Base-by-base conservation (phyloP, 2,329 filamentous ascomycete genomes). In the Trichoderma afroharzianum region DNA sequence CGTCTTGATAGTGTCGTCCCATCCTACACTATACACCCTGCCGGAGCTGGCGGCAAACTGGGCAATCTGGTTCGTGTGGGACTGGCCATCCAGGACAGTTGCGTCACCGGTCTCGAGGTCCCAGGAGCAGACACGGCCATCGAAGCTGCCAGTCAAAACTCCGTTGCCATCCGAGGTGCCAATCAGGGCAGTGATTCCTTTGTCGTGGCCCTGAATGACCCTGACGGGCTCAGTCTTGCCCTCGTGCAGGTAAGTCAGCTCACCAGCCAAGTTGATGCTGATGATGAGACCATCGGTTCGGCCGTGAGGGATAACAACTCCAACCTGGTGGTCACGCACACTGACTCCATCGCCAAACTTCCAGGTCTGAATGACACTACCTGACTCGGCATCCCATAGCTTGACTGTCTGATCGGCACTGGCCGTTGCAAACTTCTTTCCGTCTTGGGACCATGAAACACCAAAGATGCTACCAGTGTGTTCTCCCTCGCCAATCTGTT, bases 371-470 rank as follows among this genome's bases (percentile, higher is more conserved):
- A 91, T 85, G 24, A 89, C 88, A 79, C 92, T 92, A 39, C 92
- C 93, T 15, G 90, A 86, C 79, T 97, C 93, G 3, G 89, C 90
- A 78, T 98, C 95, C 96, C 96, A 99, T 30, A 98, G 88, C 81
- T 94, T 95, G 70, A 99, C 93, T 0, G 94, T 98, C 83, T 96
- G 94, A 80, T 99, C 96, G 9, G 94, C 95, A 77, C 94, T 97
- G 18, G 94, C 93, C 1, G 96, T 99, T 32, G 93, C 95, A 75
- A 99, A 90, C 76, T 89, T 90, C 78, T 91, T 94, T 30, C 94
- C 94, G 80, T 98, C 94, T 73, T 90, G 89, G 1, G 93, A 89
- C 96, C 96, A 99, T 21, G 93, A 94, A 6, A 98, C 90, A 26
- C 92, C 91, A 78, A 98, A 97, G 72, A 99, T 96, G 79, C 94